Evolutionary conservation across 2,329 filamentous ascomycete genomes (phyloP).

Genomic region (Xylariaceae sp.): DNA sequence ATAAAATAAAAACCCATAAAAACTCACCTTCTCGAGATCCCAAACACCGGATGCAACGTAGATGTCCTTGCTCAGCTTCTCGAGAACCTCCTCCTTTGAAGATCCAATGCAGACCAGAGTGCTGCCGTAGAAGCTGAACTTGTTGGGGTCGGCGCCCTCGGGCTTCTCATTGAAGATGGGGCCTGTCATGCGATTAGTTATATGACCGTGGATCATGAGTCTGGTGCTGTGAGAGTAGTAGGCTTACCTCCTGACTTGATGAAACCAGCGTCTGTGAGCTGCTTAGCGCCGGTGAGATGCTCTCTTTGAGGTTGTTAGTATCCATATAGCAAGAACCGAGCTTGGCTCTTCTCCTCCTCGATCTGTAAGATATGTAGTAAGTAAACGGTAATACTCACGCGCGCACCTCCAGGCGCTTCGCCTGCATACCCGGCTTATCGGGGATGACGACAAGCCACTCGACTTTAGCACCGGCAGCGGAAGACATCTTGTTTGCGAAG

Average conservation of each 20-base stretch:
- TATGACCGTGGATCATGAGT: no score
- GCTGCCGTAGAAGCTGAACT: slow-evolving; percentile 66
- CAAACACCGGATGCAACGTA: slow-evolving; percentile 70
- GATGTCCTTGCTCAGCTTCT: slow-evolving; percentile 63
- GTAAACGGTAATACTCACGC: slow-evolving; percentile 39
- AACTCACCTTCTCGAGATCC: slow-evolving; percentile 64
- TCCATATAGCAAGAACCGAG: neutral
- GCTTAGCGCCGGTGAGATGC: slow-evolving; percentile 55
- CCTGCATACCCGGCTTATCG: slow-evolving; percentile 55
- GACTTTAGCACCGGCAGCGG: slow-evolving; percentile 23
- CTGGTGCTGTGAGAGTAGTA: neutral
- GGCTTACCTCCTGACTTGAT: slow-evolving; percentile 60
- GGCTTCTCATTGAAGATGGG: slow-evolving; percentile 63
- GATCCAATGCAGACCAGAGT: slow-evolving; percentile 62
- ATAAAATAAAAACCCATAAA: neutral
- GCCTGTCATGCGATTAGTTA: slow-evolving; percentile 36
- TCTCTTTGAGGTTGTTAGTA: slow-evolving; percentile 20
- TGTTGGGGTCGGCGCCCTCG: slow-evolving; percentile 50
- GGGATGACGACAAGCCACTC: slow-evolving; percentile 63
- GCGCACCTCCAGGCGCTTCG: slow-evolving; percentile 58
- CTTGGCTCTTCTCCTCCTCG: neutral
- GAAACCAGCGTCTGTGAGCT: slow-evolving; percentile 48
- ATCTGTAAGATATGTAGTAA: neutral
- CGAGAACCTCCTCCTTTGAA: slow-evolving; percentile 63
- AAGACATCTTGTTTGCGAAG: slow-evolving; percentile 21